phyloP scores from a whole-genome alignment of 2,329 filamentous ascomycete species.

The Periconia macrospinosa region DNA sequence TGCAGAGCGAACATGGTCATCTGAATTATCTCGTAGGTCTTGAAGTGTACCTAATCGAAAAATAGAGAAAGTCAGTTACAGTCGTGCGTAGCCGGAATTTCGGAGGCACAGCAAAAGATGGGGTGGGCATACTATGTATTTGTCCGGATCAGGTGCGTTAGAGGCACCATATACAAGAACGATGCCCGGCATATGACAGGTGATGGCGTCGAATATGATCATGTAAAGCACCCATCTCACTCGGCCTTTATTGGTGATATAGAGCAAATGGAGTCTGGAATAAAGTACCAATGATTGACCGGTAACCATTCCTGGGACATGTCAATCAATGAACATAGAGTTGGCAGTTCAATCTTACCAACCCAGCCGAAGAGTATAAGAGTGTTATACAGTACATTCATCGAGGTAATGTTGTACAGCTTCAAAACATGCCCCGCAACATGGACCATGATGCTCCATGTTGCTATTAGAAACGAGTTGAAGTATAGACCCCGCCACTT shows the following conservation, averaged over 20 bases:
- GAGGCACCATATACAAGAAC: conserved; percentile 54
- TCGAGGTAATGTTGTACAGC: conserved; percentile 20
- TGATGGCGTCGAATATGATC: conserved; percentile 48
- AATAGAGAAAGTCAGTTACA: not conserved
- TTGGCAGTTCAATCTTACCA: conserved; percentile 9
- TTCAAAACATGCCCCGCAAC: conserved; percentile 47
- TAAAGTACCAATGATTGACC: conserved; percentile 63
- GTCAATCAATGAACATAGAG: not conserved
- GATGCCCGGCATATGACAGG: conserved; percentile 54
- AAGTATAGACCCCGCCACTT: conserved; percentile 48
- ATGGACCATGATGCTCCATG: conserved; percentile 46
- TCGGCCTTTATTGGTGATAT: conserved; percentile 1
- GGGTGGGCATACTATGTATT: not conserved
- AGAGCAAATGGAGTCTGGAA: conserved; percentile 47
- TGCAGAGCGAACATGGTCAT: conserved; percentile 44
- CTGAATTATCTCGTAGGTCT: conserved; percentile 44
- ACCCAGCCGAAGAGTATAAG: conserved; percentile 52
- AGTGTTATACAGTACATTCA: conserved; percentile 43
- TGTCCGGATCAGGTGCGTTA: conserved; percentile 26
- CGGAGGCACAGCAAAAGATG: not conserved
- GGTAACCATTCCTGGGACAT: conserved; percentile 54
- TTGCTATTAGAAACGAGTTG: conserved; percentile 46
- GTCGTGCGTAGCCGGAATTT: not conserved
- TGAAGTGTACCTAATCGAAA: conserved; percentile 4
- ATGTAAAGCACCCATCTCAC: conserved; percentile 52